phyloP scores from a whole-genome alignment of 2,329 filamentous ascomycete genomes.

The Talaromyces sp. region DNA sequence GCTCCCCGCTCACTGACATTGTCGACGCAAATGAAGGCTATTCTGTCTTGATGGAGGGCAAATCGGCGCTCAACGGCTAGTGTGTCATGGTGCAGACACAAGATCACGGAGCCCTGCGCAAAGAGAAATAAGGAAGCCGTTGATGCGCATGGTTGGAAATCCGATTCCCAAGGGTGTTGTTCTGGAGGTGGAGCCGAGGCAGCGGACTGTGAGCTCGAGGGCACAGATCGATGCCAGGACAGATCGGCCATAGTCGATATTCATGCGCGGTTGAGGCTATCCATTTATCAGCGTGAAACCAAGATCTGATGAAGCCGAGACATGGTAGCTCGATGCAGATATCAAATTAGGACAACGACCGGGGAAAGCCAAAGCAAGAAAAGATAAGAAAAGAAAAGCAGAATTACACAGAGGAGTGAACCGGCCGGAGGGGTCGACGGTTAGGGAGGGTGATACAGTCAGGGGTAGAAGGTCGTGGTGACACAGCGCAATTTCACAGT shows the following conservation, averaged over 20 bases:
- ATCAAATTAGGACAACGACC: neutral
- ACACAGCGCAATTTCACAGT: neutral
- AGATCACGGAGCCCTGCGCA: slow-evolving; percentile 70
- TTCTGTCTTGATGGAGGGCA: slow-evolving; percentile 73
- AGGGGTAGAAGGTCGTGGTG: neutral
- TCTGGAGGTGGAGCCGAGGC: slow-evolving; percentile 39
- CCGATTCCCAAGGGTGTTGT: slow-evolving; percentile 27
- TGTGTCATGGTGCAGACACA: slow-evolving; percentile 89
- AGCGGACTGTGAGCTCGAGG: slow-evolving; percentile 50
- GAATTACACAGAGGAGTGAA: neutral
- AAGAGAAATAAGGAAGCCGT: slow-evolving; percentile 89
- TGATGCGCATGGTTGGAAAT: slow-evolving; percentile 82
- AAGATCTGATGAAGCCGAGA: neutral
- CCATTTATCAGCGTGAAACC: slow-evolving; percentile 7
- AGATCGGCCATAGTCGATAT: slow-evolving; percentile 49
- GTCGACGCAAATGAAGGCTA: slow-evolving; percentile 80
- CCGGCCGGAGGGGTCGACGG: neutral
- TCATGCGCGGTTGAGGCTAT: slow-evolving; percentile 6
- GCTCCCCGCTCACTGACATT: slow-evolving; percentile 82
- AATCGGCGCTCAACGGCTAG: slow-evolving; percentile 84
- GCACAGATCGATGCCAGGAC: slow-evolving; percentile 55
- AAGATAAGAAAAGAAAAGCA: neutral
- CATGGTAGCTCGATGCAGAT: neutral
- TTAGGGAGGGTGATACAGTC: slow-evolving; percentile 1
- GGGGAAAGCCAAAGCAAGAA: neutral